These are phyloP conservation scores for Penicillium glabrum DNA, from an alignment of 2,329 filamentous ascomycete genomes.

Conservation along the genomic window DNA sequence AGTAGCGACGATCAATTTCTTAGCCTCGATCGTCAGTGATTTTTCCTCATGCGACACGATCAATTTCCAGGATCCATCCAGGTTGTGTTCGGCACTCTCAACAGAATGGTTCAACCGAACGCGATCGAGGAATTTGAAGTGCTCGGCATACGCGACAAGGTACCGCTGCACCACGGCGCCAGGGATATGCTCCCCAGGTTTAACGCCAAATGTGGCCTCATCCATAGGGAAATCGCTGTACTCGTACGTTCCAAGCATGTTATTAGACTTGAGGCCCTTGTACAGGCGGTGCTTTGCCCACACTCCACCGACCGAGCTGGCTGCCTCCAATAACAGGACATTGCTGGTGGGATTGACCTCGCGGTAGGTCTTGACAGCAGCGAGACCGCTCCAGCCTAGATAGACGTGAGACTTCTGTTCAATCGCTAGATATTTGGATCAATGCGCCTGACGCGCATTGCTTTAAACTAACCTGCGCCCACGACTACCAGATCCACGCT, in stretches of 20 bases:
- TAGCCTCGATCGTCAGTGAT: slow-evolving; percentile 25
- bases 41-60: slow-evolving; percentile 18
- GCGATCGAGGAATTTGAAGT: slow-evolving; percentile 51
- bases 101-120: slow-evolving; percentile 56
- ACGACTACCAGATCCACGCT: slow-evolving; percentile 30
- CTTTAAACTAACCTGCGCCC: slow-evolving; percentile 25
- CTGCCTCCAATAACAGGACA: slow-evolving; percentile 59
- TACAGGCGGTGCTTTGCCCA: slow-evolving; percentile 69
- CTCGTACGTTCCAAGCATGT: slow-evolving; percentile 71
- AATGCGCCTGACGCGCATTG: not conserved
- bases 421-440: too few relatives aligned
- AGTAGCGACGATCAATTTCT: slow-evolving; percentile 61
- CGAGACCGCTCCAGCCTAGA: slow-evolving; percentile 57
- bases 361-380: slow-evolving; percentile 61
- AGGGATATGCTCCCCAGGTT: slow-evolving; percentile 59
- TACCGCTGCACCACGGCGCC: slow-evolving; percentile 59
- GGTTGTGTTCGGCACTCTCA: slow-evolving; percentile 45
- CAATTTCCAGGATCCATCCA: slow-evolving; percentile 38
- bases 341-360: slow-evolving; percentile 58
- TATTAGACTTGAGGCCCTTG: slow-evolving; percentile 70
- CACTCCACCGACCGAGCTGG: slow-evolving; percentile 62
- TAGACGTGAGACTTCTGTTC: not conserved
- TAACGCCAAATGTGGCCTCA: slow-evolving; percentile 50
- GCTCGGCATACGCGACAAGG: slow-evolving; percentile 55
- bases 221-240: slow-evolving; percentile 73